phyloP scores from a whole-genome alignment of 768 basidiomycete species.

The Lepiota brunneoincarnata region DNA sequence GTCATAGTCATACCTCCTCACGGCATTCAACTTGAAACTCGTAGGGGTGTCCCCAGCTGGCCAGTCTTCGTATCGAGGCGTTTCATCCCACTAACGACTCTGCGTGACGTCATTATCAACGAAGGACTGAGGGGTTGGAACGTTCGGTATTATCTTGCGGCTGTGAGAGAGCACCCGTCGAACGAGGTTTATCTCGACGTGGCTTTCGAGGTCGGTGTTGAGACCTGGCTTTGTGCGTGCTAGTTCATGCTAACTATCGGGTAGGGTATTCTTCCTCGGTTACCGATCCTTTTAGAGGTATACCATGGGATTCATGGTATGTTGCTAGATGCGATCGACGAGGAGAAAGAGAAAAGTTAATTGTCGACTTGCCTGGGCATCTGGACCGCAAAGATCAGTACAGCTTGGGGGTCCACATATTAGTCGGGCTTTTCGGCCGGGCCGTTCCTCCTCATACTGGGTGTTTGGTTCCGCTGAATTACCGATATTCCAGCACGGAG shows the following conservation, averaged over 20 bases:
- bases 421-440: no score
- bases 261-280: constrained; percentile 65
- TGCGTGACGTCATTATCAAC: constrained; percentile 69
- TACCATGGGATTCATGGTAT: constrained; percentile 58
- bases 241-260: not conserved
- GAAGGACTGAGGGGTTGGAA: constrained; percentile 75
- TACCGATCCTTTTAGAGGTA: constrained; percentile 56
- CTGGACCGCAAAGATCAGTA: no score
- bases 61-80: constrained; percentile 36
- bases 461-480: no score
- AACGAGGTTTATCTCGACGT: constrained; percentile 42
- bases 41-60: constrained; percentile 49
- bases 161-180: constrained; percentile 31
- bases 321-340: constrained; percentile 19
- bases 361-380: no score
- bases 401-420: no score
- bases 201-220: constrained; percentile 53
- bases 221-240: not conserved
- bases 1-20: constrained; percentile 62
- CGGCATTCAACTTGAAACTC: constrained; percentile 75
- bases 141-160: constrained; percentile 65
- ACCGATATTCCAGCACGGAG: no score
- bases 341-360: not conserved
- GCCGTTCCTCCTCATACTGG: no score
- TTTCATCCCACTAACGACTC: constrained; percentile 55